phyloP scores from a whole-genome alignment of 2,329 filamentous ascomycete genomes.

The Periconia sp. region DNA sequence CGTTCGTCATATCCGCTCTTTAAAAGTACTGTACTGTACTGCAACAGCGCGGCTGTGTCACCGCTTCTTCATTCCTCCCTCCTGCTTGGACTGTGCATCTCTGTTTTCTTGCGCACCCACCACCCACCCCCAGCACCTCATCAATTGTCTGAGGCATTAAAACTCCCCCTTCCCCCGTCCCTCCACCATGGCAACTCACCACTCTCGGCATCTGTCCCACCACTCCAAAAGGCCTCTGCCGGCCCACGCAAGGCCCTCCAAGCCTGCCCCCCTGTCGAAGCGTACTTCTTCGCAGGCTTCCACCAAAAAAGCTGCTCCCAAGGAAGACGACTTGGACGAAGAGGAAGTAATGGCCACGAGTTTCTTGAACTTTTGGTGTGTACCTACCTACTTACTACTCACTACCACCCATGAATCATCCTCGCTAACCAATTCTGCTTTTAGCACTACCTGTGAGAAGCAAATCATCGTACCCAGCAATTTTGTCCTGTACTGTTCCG shows the following conservation, averaged over 20 bases:
- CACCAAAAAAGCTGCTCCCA: slow-evolving; percentile 31
- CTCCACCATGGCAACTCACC: slow-evolving; percentile 37
- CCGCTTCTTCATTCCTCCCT: slow-evolving; percentile 21
- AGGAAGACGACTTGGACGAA: slow-evolving; percentile 43
- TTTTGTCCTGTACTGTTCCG: slow-evolving; percentile 64
- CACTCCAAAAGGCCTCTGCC: slow-evolving; percentile 39
- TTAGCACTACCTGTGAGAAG: slow-evolving; percentile 65
- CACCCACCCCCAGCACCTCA: slow-evolving; percentile 30
- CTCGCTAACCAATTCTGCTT: not conserved
- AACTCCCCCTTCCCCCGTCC: slow-evolving; percentile 36
- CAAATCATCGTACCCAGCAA: slow-evolving; percentile 65
- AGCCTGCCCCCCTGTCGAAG: slow-evolving; percentile 37
- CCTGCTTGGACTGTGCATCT: not conserved
- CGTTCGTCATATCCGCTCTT: slow-evolving; percentile 32
- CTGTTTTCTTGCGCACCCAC: slow-evolving; percentile 3
- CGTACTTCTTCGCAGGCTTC: slow-evolving; percentile 32
- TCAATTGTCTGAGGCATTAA: slow-evolving; percentile 32
- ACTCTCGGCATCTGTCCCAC: slow-evolving; percentile 36
- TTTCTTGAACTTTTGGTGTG: slow-evolving; percentile 57
- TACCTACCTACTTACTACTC: slow-evolving; percentile 1
- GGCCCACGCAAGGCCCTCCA: slow-evolving; percentile 37
- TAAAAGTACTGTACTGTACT: slow-evolving; percentile 17
- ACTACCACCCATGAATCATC: not conserved
- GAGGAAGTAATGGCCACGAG: slow-evolving; percentile 54
- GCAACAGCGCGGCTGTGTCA: slow-evolving; percentile 37